Conservation (phyloP, 495 filamentous ascomycete species). For the Emericellopsis terricola region DNA sequence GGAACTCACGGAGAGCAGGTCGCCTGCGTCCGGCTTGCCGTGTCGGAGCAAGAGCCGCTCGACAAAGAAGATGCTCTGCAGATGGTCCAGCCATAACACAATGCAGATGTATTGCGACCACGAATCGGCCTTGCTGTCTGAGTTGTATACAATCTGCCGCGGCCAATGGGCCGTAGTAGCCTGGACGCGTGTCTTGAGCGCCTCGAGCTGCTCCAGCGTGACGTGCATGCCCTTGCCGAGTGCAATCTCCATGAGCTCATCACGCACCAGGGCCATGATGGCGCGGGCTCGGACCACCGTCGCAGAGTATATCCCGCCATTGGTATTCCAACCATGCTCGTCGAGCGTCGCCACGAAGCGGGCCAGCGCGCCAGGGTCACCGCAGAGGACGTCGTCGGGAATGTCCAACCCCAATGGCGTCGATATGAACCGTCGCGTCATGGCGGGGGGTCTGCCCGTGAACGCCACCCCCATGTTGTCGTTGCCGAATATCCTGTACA, state of each 20-base stretch:
- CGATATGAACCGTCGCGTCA: constrained; percentile 35
- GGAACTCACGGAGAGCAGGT: constrained; percentile 34
- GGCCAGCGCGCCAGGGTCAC: not conserved
- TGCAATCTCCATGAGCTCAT: constrained; percentile 40
- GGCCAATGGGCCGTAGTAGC: constrained; percentile 7
- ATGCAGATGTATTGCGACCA: constrained; percentile 8
- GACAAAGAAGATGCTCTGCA: constrained; percentile 40
- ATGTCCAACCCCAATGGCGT: constrained; percentile 36
- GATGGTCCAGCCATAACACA: constrained; percentile 30
- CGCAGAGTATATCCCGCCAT: constrained; percentile 17
- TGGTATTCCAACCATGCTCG: constrained; percentile 33
- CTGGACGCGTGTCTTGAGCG: constrained; percentile 1
- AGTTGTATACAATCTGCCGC: constrained; percentile 11
- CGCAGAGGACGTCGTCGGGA: constrained; percentile 17
- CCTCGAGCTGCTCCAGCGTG: constrained; percentile 20
- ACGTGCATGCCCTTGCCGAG: constrained; percentile 21
- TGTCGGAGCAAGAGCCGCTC: constrained; percentile 34
- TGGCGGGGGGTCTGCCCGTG: constrained; percentile 27
- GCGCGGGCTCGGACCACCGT: constrained; percentile 31
- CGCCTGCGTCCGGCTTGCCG: constrained; percentile 26
- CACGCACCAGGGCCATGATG: constrained; percentile 27
- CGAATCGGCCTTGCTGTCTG: constrained; percentile 9
- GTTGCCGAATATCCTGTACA: constrained; percentile 30
- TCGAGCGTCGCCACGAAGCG: constrained; percentile 22
- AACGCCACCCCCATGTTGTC: constrained; percentile 7